A percentile compares a stretch with the other conserved stretches of the same genome.
These are phyloP conservation scores for Primulina tabacum DNA, from an alignment of 257 asterid species.

Conservation along the genomic window DNA sequence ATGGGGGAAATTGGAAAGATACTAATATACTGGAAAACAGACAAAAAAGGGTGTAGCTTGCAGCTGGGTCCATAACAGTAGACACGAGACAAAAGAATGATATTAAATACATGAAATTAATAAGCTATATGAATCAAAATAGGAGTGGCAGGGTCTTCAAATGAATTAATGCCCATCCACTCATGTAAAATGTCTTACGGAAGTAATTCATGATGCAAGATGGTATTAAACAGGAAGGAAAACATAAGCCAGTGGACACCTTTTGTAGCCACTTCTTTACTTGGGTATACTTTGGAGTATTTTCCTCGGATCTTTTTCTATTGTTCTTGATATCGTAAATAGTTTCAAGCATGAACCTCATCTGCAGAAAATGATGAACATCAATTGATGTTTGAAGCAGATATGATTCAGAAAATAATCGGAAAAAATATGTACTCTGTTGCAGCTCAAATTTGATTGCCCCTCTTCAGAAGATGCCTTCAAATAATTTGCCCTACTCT, in stretches of 20 bases:
- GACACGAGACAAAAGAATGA: neutral
- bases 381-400: constrained; percentile 22
- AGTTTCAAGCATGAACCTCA: constrained; percentile 90
- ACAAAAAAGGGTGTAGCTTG: neutral
- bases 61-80: neutral
- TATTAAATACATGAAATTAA: constrained; percentile 7
- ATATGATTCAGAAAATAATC: constrained; percentile 2
- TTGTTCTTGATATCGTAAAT: constrained; percentile 95
- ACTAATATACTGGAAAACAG: neutral
- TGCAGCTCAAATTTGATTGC: constrained; percentile 45
- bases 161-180: too few relatives aligned
- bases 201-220: neutral
- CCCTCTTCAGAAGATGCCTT: constrained; percentile 60
- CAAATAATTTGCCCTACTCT: constrained; percentile 73
- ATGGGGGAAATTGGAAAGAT: neutral
- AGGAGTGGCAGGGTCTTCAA: neutral
- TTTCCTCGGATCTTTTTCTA: constrained; percentile 64
- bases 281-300: constrained; percentile 64
- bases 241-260: constrained; percentile 37
- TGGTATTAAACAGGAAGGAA: neutral
- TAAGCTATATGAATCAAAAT: constrained; percentile 4
- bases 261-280: constrained; percentile 88
- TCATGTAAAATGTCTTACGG: neutral
- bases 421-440: constrained; percentile 46
- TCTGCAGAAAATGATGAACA: constrained; percentile 45